These are phyloP conservation scores for Saccharomycopsis fibuligera DNA, from an alignment of 805 yeast genomes.

Conservation along the genomic window DNA sequence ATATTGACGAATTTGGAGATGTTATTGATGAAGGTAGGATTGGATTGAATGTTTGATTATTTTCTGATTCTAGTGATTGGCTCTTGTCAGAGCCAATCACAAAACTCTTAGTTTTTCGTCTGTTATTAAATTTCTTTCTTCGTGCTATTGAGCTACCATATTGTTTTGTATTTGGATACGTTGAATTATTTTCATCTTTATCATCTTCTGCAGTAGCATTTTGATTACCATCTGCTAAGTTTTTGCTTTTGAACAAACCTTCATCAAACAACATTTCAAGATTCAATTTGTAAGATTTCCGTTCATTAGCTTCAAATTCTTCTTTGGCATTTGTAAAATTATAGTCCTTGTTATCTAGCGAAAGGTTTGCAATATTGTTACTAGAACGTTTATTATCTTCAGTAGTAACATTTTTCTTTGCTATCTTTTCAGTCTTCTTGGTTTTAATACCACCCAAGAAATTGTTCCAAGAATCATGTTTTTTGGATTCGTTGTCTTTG, in stretches of 20 bases:
- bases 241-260: neutral
- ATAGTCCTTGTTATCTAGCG: neutral
- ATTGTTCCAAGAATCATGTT: neutral
- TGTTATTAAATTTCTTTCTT: neutral
- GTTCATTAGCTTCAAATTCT: conserved; percentile 4
- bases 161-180: neutral
- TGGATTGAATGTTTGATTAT: neutral
- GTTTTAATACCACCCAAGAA: neutral
- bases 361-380: neutral
- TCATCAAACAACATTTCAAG: conserved; percentile 3
- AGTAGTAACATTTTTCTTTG: neutral
- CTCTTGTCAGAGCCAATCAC: neutral
- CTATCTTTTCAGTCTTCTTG: neutral
- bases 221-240: neutral
- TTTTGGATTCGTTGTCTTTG: neutral
- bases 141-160: conserved; percentile 1
- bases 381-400: too few species aligned
- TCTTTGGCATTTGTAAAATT: neutral
- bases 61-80: neutral
- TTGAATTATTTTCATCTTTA: neutral
- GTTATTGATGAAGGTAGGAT: conserved; percentile 1
- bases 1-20: neutral
- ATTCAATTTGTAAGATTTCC: conserved; percentile 8
- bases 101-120: neutral
- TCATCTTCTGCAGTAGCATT: neutral